Base-by-base conservation (phyloP, 1,284 basidiomycete species). In the Leccinum griseonigrum region DNA sequence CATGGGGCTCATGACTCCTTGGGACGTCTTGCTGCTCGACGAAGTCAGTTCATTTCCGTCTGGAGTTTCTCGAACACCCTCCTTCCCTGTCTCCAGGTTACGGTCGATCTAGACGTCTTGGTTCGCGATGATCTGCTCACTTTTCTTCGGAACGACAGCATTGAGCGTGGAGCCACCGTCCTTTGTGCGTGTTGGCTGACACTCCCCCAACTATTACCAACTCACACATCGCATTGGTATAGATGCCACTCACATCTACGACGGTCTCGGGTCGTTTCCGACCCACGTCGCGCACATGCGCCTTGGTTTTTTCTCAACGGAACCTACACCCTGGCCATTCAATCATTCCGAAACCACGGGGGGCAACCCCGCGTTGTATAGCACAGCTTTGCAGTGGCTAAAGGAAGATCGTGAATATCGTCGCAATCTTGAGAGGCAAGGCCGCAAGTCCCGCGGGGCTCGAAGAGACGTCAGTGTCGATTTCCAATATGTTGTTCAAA, bases 171-270 rank as follows among this genome's bases (percentile, higher is more conserved):
- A 0, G 93, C 96, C 3, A 98, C 97, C 4, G 92, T 99, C 62
- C 78, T 99, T 57, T 99, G 94, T 88, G 72, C 68, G 90, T 57
- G 32, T 38, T 11, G n/a, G n/a, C 16, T 26, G 26, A 16, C 36
- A 38, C 46, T 32, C 43, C 54, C 43, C 53, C 55, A 40, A 36
- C 28, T 38, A 36, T 48, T 22, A 22, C 50, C 63, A 34, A 60
- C 60, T 68, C 55, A 67, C 51, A 64, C 31, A 6, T 26, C 10
- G 28, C 7, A 43, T 18, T 13, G 32, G 6, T 32, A 34, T 69
- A 94, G 92, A 97, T 79, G 94, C 95, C 7, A 97, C 95, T 0
- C 95, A 98, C 76, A 97, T 98, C 69, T 97, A 95, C 69, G 95
- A 98, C 73, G 95, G 95, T 5, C 77, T 97, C 32, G 84, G 85